Percentiles rank a stretch among this genome's conserved stretches.
phyloP scores from a whole-genome alignment of 331 rosid species.

The Cucumis variabilis region DNA sequence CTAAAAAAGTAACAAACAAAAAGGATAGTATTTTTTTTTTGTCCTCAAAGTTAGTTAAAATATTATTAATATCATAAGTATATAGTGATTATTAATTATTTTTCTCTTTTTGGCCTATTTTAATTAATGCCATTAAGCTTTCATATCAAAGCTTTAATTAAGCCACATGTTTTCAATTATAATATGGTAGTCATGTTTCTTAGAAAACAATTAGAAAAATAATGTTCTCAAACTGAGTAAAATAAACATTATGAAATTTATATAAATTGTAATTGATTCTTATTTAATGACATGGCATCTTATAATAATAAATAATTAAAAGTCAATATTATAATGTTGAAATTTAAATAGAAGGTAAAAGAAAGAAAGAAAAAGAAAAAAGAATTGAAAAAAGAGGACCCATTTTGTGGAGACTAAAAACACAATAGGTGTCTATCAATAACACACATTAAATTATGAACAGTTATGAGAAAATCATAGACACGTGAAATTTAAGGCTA shows the following conservation, averaged over 20 bases:
- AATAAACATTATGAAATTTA: too few relatives aligned
- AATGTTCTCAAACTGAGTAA: too few relatives aligned
- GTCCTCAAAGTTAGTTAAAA: too few relatives aligned
- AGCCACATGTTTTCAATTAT: too few relatives aligned
- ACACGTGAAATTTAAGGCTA: slow-evolving; percentile 14
- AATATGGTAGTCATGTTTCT: too few relatives aligned
- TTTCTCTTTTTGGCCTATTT: background rate
- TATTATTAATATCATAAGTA: too few relatives aligned
- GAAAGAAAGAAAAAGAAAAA: background rate
- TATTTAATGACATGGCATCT: background rate
- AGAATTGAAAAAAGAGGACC: background rate
- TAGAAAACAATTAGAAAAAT: too few relatives aligned
- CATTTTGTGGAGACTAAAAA: background rate
- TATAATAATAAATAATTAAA: background rate
- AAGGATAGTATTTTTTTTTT: too few relatives aligned
- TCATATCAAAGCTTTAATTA: background rate
- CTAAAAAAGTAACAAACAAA: too few relatives aligned
- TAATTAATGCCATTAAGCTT: background rate
- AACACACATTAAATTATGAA: slow-evolving; percentile 11
- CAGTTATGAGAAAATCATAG: slow-evolving; percentile 7
- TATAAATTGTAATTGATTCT: too few relatives aligned
- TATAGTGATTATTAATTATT: too few relatives aligned
- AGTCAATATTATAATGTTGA: background rate
- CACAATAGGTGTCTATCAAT: background rate
- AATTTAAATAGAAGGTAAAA: background rate